Percentiles rank a stretch among this genome's conserved stretches.
phyloP scores from a whole-genome alignment of 257 asterid species.

The Solanum chilense region DNA sequence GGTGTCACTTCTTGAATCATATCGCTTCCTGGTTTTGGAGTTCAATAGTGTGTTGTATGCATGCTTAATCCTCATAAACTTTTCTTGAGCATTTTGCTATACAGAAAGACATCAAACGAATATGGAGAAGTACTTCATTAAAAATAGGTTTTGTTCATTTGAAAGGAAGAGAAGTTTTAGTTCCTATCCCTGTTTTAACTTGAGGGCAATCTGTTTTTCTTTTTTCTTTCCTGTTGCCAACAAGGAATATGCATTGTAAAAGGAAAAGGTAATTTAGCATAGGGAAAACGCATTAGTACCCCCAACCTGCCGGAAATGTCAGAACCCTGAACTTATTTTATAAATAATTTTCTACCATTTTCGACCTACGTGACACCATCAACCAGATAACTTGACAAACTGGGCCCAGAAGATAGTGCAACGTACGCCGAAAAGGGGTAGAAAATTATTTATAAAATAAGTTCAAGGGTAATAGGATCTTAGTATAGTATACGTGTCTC shows the following conservation, averaged over 20 bases:
- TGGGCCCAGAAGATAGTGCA: too few species aligned
- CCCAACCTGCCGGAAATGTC: too few species aligned
- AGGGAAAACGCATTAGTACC: background rate
- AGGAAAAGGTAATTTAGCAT: background rate
- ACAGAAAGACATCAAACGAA: background rate
- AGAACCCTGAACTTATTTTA: too few species aligned
- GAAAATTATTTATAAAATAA: too few species aligned
- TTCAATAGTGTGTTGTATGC: constrained; percentile 71
- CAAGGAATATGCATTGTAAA: background rate
- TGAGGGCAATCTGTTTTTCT: background rate
- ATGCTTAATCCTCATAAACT: constrained; percentile 89
- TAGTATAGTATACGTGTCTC: too few species aligned
- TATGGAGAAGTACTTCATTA: background rate
- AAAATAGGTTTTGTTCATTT: background rate
- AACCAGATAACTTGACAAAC: too few species aligned
- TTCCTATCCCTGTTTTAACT: background rate
- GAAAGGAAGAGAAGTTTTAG: background rate
- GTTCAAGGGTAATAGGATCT: too few species aligned
- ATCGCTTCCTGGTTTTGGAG: constrained; percentile 52
- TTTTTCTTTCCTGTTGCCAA: background rate
- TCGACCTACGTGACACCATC: too few species aligned
- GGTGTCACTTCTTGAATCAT: constrained; percentile 31
- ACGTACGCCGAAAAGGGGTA: too few species aligned
- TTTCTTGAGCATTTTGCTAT: constrained; percentile 79
- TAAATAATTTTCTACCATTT: too few species aligned